phyloP scores from a whole-genome alignment of 768 basidiomycete genomes.

The Chalciporus piperatus region DNA sequence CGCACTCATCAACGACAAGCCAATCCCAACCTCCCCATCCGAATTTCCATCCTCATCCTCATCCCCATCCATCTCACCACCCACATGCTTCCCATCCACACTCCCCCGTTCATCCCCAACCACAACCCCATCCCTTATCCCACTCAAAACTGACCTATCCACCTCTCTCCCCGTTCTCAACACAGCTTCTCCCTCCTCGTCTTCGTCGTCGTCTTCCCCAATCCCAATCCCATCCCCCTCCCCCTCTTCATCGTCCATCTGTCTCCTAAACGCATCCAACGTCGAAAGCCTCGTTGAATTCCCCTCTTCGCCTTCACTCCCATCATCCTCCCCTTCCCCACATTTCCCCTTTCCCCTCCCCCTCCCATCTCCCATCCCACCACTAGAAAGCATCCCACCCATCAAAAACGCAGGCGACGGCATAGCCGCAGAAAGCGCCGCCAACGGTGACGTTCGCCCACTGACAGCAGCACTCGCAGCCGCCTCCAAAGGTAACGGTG shows the following conservation, averaged over 20 bases:
- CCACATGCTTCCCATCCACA: background rate
- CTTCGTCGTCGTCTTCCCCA: background rate
- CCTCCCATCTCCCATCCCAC: background rate
- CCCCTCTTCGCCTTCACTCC: constrained; percentile 11
- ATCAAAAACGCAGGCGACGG: constrained; percentile 6
- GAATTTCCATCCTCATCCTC: constrained; percentile 33
- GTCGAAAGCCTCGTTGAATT: constrained; percentile 24
- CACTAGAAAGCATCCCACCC: background rate
- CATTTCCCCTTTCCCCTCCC: background rate
- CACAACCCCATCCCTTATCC: background rate
- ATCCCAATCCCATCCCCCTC: background rate
- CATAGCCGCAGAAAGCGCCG: constrained; percentile 9
- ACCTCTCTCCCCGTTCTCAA: background rate
- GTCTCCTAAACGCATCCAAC: constrained; percentile 24
- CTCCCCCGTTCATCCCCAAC: background rate
- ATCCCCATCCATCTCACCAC: background rate
- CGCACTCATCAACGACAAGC: constrained; percentile 60
- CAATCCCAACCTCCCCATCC: constrained; percentile 67
- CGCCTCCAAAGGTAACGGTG: constrained; percentile 15
- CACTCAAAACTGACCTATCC: background rate
- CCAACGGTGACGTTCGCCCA: constrained; percentile 18
- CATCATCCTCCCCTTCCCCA: background rate
- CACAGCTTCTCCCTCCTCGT: background rate
- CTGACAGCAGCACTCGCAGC: constrained; percentile 15
- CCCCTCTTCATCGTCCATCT: constrained; percentile 3